Percentiles rank a stretch among this genome's conserved stretches.
phyloP scores from a whole-genome alignment of 495 filamentous ascomycete genomes.

The Aspergillus olivimuriae region DNA sequence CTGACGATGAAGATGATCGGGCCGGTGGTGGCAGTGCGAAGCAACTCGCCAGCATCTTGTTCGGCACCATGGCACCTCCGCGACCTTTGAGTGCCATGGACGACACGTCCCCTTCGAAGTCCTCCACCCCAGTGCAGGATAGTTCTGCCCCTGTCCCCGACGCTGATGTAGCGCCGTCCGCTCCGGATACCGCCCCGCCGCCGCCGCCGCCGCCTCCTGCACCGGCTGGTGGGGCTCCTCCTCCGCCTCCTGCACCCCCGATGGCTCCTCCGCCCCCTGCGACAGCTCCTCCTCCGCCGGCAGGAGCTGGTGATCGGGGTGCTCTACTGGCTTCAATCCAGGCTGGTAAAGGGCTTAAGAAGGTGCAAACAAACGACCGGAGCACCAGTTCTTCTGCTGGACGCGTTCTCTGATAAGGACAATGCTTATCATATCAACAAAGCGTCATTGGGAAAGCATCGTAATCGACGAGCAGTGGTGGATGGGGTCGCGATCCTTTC shows the following conservation, averaged over 20 bases:
- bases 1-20: constrained; percentile 64
- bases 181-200: constrained; percentile 18
- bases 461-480: too few relatives aligned
- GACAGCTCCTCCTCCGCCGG: constrained; percentile 34
- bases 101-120: constrained; percentile 49
- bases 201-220: constrained; percentile 27
- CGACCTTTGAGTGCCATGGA: constrained; percentile 80
- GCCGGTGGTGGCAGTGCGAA: constrained; percentile 77
- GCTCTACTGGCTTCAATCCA: constrained; percentile 77
- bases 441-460: too few relatives aligned
- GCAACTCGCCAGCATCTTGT: constrained; percentile 86
- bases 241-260: constrained; percentile 25
- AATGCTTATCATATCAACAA: background rate
- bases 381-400: constrained; percentile 65
- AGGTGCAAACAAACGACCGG: constrained; percentile 79
- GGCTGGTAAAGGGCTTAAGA: constrained; percentile 66
- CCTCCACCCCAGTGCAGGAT: constrained; percentile 33
- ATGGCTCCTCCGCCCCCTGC: constrained; percentile 50
- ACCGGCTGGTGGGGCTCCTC: constrained; percentile 31
- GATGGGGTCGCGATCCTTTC: too few relatives aligned
- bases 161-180: constrained; percentile 6
- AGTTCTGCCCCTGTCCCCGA: constrained; percentile 17
- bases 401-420: constrained; percentile 48
- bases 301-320: constrained; percentile 39
- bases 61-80: constrained; percentile 95